phyloP scores from a whole-genome alignment of 2,329 filamentous ascomycete genomes.

The Ceratocystis papillata region DNA sequence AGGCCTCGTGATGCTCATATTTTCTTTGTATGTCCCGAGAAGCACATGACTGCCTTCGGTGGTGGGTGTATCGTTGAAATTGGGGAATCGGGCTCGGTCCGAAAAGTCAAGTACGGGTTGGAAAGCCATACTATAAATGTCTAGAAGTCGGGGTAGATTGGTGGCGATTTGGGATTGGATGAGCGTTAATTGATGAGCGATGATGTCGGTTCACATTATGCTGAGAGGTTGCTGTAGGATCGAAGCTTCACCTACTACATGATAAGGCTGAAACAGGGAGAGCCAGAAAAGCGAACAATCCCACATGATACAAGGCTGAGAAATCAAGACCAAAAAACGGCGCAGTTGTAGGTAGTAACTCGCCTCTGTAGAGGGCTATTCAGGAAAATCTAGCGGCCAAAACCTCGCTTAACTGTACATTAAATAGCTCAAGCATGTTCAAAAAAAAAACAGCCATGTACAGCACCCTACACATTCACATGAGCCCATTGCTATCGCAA shows the following conservation, averaged over 20 bases:
- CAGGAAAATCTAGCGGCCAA: background rate
- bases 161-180: background rate
- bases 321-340: background rate
- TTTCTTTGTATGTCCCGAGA: conserved; percentile 38
- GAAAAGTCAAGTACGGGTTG: conserved; percentile 28
- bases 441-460: background rate
- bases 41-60: conserved; percentile 20
- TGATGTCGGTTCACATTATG: background rate
- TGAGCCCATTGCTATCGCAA: conserved; percentile 32
- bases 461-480: conserved; percentile 21
- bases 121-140: background rate
- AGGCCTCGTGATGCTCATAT: conserved; percentile 41
- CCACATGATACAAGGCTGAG: background rate
- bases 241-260: background rate
- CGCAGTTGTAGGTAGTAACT: too few species aligned
- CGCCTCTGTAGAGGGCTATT: too few species aligned
- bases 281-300: background rate
- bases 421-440: background rate
- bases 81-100: conserved; percentile 31
- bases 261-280: conserved; percentile 13
- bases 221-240: background rate
- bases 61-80: conserved; percentile 30
- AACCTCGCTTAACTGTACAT: background rate
- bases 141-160: background rate
- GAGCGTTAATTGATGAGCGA: background rate